These are phyloP conservation scores for Agaricus subrufescens DNA, from an alignment of 768 basidiomycete genomes.

Conservation along the genomic window DNA sequence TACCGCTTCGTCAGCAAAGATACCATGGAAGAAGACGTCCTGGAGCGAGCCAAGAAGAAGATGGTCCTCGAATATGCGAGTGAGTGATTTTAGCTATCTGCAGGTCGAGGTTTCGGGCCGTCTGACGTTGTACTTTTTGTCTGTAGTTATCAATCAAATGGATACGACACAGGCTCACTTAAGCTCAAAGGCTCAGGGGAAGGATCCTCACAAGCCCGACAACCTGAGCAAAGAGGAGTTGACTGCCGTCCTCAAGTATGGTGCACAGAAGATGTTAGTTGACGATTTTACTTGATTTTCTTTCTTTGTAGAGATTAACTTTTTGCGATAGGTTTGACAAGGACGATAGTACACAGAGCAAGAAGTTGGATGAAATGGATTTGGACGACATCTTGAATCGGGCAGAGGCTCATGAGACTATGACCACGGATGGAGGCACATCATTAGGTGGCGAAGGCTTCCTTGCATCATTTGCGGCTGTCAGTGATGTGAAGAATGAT, in stretches of 20 bases:
- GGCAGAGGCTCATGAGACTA: slow-evolving; percentile 96
- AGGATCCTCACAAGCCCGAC: slow-evolving; percentile 71
- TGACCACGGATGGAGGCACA: slow-evolving; percentile 79
- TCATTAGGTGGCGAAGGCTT: slow-evolving; percentile 98
- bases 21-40: slow-evolving; percentile 98
- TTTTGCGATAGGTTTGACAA: slow-evolving; percentile 80
- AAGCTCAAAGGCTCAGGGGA: slow-evolving; percentile 67
- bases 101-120: slow-evolving; percentile 1
- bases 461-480: slow-evolving; percentile 89
- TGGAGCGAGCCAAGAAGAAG: slow-evolving; percentile 98
- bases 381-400: slow-evolving; percentile 96
- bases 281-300: background rate
- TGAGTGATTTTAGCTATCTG: slow-evolving; percentile 40
- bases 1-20: slow-evolving; percentile 99
- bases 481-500: slow-evolving; percentile 98
- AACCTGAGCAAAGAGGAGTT: slow-evolving; percentile 95
- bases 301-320: too few relatives aligned
- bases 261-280: slow-evolving; percentile 92
- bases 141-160: slow-evolving; percentile 97
- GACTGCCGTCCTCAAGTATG: slow-evolving; percentile 96
- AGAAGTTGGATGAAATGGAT: slow-evolving; percentile 99
- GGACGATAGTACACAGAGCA: slow-evolving; percentile 86
- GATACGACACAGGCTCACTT: slow-evolving; percentile 98
- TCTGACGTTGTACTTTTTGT: slow-evolving; percentile 6
- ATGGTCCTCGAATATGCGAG: slow-evolving; percentile 99